These are phyloP conservation scores for Backusella macrospora DNA, from an alignment of 192 early-diverging fungal species.

Conservation along the genomic window DNA sequence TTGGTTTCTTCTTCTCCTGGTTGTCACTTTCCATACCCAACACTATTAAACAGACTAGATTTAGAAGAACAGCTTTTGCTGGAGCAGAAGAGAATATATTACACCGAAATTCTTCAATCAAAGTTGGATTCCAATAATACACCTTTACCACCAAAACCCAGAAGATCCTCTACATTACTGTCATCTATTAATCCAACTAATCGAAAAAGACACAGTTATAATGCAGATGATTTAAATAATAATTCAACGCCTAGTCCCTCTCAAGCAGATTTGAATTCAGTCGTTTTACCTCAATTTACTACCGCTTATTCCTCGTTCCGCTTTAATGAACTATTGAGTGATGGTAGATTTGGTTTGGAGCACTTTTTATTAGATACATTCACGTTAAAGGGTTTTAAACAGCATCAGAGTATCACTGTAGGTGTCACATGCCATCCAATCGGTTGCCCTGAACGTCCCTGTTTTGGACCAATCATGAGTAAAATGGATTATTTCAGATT, in stretches of 20 bases:
- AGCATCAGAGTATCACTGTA: constrained; percentile 29
- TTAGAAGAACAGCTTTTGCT: constrained; percentile 49
- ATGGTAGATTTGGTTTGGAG: constrained; percentile 21
- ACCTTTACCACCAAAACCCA: background rate
- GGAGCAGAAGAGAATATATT: constrained; percentile 11
- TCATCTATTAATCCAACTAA: background rate
- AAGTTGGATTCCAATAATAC: background rate
- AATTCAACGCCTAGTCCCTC: background rate
- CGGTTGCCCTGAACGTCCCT: constrained; percentile 33
- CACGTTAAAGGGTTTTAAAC: constrained; percentile 18
- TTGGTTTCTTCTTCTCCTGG: constrained; percentile 81
- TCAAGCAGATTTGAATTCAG: background rate
- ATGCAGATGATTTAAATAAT: background rate
- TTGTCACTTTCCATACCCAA: constrained; percentile 78
- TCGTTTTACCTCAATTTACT: constrained; percentile 7
- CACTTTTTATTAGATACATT: constrained; percentile 23
- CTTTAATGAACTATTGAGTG: background rate
- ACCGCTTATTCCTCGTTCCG: constrained; percentile 24
- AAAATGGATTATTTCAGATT: constrained; percentile 23
- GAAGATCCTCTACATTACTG: background rate
- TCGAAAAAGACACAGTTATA: background rate
- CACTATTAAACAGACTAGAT: constrained; percentile 65
- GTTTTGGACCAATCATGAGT: constrained; percentile 30
- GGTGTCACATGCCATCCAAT: constrained; percentile 22
- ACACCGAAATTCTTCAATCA: background rate